A percentile compares a stretch with the other conserved stretches of the same genome.
Evolutionary conservation across 73 alveolate species (phyloP).

Genomic region (Stentor coeruleus): DNA sequence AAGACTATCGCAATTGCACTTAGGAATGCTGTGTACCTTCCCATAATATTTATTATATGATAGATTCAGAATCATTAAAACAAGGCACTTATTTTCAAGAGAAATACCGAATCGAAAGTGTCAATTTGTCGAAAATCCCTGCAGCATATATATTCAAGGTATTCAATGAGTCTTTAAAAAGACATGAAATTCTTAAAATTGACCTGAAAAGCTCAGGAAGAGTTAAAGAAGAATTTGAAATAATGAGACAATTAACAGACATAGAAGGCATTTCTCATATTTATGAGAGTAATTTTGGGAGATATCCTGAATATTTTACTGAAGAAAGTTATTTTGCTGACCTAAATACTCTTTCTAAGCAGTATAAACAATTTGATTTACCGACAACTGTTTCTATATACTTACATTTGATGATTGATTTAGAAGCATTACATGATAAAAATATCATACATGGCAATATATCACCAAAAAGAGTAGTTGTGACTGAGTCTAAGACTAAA

Average conservation of each 20-base stretch:
- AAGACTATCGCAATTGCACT: no score
- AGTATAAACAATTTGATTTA: neutral
- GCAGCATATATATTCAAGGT: neutral
- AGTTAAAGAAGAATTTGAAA: neutral
- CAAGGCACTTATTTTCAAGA: no score
- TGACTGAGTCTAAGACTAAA: neutral
- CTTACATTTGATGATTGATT: neutral
- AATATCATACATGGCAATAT: neutral
- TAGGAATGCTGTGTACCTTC: no score
- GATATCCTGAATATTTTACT: no score
- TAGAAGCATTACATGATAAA: neutral
- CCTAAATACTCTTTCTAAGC: no score
- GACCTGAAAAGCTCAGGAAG: neutral
- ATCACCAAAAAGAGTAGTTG: neutral
- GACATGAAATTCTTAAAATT: neutral
- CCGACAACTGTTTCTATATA: neutral
- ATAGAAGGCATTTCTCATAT: neutral
- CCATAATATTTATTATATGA: no score
- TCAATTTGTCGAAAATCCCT: no score
- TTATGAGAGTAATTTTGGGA: no score
- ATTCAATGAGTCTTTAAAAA: neutral
- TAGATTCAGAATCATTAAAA: no score
- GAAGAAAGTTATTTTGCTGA: no score
- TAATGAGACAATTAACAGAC: neutral
- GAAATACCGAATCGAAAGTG: no score